phyloP scores from a whole-genome alignment of 495 filamentous ascomycete species.

The Cudoniella acicularis region DNA sequence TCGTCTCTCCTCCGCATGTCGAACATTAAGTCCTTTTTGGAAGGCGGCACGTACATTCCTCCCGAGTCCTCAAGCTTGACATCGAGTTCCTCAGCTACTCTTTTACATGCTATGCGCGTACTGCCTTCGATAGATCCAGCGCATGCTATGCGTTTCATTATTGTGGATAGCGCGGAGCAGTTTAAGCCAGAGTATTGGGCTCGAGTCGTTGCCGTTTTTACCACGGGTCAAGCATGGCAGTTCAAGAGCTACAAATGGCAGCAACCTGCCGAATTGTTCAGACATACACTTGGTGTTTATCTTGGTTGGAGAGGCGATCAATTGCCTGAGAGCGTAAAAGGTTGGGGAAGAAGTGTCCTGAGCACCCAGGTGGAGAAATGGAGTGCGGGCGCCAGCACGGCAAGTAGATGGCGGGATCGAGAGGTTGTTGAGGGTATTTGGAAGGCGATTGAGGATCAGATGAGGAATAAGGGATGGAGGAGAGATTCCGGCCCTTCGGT shows the following conservation, averaged over 20 bases:
- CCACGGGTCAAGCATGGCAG: conserved; percentile 96
- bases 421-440: conserved; percentile 94
- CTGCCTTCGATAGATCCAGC: conserved; percentile 69
- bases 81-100: conserved; percentile 57
- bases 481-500: conserved; percentile 54
- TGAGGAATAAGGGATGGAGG: conserved; percentile 82
- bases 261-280: conserved; percentile 82
- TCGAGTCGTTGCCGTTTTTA: conserved; percentile 95
- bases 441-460: conserved; percentile 82
- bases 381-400: conserved; percentile 42
- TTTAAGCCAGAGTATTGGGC: conserved; percentile 99
- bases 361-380: conserved; percentile 76
- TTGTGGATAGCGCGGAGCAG: conserved; percentile 86
- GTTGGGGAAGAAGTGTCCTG: conserved; percentile 81
- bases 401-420: conserved; percentile 79
- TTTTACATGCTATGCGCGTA: conserved; percentile 78
- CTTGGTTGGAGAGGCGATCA: conserved; percentile 89
- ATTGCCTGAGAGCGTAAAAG: conserved; percentile 67
- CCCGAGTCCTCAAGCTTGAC: conserved; percentile 59
- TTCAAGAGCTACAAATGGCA: conserved; percentile 98
- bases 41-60: conserved; percentile 75
- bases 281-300: conserved; percentile 80
- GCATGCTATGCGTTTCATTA: conserved; percentile 83
- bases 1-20: conserved; percentile 95
- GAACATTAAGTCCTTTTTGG: conserved; percentile 95